Base-by-base conservation (phyloP, 2,329 filamentous ascomycete genomes). In the Colletotrichum orbiculare region DNA sequence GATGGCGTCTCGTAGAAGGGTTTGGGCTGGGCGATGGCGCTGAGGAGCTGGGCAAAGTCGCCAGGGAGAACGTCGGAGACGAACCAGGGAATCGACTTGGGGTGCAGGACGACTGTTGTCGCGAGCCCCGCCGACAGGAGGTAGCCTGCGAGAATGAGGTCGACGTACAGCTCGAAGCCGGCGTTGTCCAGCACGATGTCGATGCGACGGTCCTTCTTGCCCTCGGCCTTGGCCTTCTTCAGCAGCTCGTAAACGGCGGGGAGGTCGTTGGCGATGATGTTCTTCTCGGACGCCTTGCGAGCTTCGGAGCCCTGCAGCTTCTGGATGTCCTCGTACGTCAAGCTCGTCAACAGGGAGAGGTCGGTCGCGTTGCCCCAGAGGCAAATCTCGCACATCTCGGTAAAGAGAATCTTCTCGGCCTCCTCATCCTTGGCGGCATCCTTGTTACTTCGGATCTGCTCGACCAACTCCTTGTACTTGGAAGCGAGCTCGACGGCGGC, bases 291-390 rank as follows among this genome's bases (percentile, higher is more conserved):
- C 1, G 87, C 88, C 76, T 97, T 96, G 69, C 95, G 87, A 11
- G 95, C 94, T 72, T 94, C 86, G 8, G 92, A 90, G 13, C 95
- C 95, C 81, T 99, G 96, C 9, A 98, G 85, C 77, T 97, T 97
- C 80, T 98, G 95, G 69, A 99, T 96, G 73, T 98, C 96, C 72
- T 97, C 94, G 77, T 97, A 97, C 2, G 91, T 93, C 60, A 97
- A 85, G 71, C 91, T 94, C 0, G 94, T 97, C 60, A 98, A 84
- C 17, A 98, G 89, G 0, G 93, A 97, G 12, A 98, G 83, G 76
- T 98, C 96, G 0, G 95, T 98, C 2, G 95, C 96, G 76, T 98
- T 98, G 10, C 95, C 95, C 95, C 95, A 98, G 2, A 98, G 86
- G 75, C 94, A 97, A 71, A 97, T 96, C 82, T 97, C 93, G 78